phyloP scores from a whole-genome alignment of 345 rosid species.

The Corchorus olitorius region DNA sequence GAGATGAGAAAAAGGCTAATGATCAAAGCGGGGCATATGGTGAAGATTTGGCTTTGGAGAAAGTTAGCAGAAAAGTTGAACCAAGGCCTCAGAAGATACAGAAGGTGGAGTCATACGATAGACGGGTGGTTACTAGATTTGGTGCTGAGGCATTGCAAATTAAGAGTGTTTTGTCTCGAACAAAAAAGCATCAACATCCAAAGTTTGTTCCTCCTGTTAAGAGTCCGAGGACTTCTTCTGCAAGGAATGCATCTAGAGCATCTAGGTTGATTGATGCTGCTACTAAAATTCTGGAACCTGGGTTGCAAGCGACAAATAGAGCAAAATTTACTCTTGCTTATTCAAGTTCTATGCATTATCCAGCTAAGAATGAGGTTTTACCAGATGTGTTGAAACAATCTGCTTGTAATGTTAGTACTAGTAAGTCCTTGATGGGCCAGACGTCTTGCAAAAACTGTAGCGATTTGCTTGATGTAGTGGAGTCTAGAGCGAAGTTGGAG shows the following conservation, averaged over 20 bases:
- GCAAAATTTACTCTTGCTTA: constrained; percentile 55
- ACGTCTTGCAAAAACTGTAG: constrained; percentile 72
- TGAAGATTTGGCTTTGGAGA: constrained; percentile 39
- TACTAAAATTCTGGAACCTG: constrained; percentile 83
- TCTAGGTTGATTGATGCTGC: constrained; percentile 88
- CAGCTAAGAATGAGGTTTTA: constrained; percentile 29
- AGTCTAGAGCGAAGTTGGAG: constrained; percentile 32
- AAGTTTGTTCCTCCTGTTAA: constrained; percentile 67
- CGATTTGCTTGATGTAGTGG: constrained; percentile 53
- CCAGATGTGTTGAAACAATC: constrained; percentile 34
- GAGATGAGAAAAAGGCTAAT: constrained; percentile 28
- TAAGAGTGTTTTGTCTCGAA: constrained; percentile 63
- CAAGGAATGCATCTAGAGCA: constrained; percentile 50
- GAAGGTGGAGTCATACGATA: constrained; percentile 61
- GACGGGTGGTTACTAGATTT: constrained; percentile 60
- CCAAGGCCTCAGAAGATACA: constrained; percentile 87
- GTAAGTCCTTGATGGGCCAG: constrained; percentile 36
- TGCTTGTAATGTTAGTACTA: constrained; percentile 21
- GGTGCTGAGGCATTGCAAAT: constrained; percentile 86
- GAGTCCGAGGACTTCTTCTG: constrained; percentile 62
- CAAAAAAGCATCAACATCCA: constrained; percentile 60
- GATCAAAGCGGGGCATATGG: constrained; percentile 18
- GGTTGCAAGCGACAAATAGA: constrained; percentile 67
- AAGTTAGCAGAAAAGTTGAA: constrained; percentile 43
- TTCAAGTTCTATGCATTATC: constrained; percentile 34